Base-by-base conservation (phyloP, 768 basidiomycete genomes). In the Tricholoma furcatifolium region DNA sequence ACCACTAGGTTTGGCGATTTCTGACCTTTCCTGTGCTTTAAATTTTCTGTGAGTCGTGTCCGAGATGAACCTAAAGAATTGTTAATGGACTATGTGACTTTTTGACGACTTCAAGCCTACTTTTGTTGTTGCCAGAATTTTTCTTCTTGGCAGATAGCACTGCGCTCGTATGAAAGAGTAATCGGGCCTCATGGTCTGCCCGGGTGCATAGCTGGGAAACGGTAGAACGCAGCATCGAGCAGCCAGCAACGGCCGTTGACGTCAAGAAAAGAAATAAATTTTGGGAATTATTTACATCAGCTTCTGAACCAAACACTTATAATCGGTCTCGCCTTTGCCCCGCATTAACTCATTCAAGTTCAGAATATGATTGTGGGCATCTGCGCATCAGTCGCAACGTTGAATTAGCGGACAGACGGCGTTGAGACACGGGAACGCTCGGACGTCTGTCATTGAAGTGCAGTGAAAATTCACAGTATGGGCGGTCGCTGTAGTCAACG, bases 1-100 rank as follows among this genome's bases (percentile, higher is more conserved):
- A 60, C 53, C 30, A 53, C 51, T 4, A 57, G 44, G 27, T 57
- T 57, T 15, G 50, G 17, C 17, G 47, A 38, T 34, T 31, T 36
- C 20, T 18, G 39, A 35, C 50, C 54, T 35, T 54, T 39, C 17
- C 54, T 53, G 15, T 39, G 14, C n/a, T 34, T 20, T 34, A 62
- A 32, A 31, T 56, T 50, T 20, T 51, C 49, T 18, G 60, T 55
- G 11, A 63, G 44, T 30, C 58, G 55, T 35, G 55, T 57, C 7
- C 59, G 53, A 6, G 60, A 63, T 6, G 55, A 48, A 39, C 54
- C 60, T 61, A 35, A 1, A 43, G 23, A n/a, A 27, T 27, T 27
- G 27, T 27, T 27, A 27, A 27, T 27, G 27, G 27, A 27, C 27
- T 3, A 27, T 27, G 7, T 27, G 3, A 27, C 7, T 27, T 4